phyloP scores from a whole-genome alignment of 73 alveolate genomes.

The Stentor coeruleus region DNA sequence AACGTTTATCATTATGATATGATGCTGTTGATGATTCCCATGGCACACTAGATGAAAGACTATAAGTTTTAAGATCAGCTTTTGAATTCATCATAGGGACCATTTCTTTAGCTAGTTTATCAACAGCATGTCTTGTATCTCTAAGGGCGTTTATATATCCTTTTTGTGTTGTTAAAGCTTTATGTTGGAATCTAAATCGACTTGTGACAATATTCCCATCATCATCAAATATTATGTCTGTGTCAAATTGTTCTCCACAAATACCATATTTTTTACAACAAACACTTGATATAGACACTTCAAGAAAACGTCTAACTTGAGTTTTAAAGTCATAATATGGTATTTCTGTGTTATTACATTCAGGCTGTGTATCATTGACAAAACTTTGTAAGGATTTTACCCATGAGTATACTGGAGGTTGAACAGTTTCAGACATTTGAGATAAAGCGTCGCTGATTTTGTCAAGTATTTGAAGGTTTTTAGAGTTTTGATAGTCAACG shows the following conservation, averaged over 20 bases:
- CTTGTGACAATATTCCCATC: conserved; percentile 79
- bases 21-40: not conserved
- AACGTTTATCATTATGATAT: conserved; percentile 38
- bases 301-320: conserved; percentile 72
- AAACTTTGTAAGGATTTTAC: conserved; percentile 72
- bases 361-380: conserved; percentile 69
- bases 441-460: conserved; percentile 77
- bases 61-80: not conserved
- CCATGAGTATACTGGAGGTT: conserved; percentile 94
- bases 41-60: not conserved
- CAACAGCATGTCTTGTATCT: conserved; percentile 80
- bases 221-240: conserved; percentile 76
- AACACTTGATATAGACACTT: conserved; percentile 67
- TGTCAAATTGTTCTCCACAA: conserved; percentile 89
- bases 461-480: conserved; percentile 57
- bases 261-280: conserved; percentile 85
- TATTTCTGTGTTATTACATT: conserved; percentile 67
- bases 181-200: conserved; percentile 85
- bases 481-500: conserved; percentile 65
- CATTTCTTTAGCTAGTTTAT: conserved; percentile 45
- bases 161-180: conserved; percentile 58
- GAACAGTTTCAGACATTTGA: conserved; percentile 65
- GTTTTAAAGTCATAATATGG: conserved; percentile 63
- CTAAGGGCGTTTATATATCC: conserved; percentile 65
- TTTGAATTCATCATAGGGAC: conserved; percentile 32